Base-by-base conservation (phyloP, 2,329 filamentous ascomycete genomes). In the Cladosporium velox region DNA sequence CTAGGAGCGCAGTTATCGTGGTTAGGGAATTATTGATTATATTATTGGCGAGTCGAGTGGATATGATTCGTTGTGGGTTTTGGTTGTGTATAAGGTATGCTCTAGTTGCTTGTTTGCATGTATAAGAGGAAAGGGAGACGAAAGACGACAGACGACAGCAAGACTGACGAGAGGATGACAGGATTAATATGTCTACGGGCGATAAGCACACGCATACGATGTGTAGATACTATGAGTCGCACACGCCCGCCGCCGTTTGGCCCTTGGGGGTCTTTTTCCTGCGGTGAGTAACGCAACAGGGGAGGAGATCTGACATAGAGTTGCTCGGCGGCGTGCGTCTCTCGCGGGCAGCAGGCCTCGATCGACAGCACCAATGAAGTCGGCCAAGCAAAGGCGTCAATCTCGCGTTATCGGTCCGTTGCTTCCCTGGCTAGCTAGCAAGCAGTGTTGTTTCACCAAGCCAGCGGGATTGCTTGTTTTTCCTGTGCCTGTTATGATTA, bases 231-330 rank as follows among this genome's bases (percentile, higher is more conserved):
- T 54, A 63, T 63, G 60, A 58, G 55, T 58, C 55, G 55, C 52
- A 58, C 55, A 41, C 32, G 32, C 32, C 30, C 32, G 55, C 55
- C 28, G 28, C 51, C 52, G 52, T 55, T 55, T 11, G 3, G 14
- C 52, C 52, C 30, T 55, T 52, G 49, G n/a, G 49, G 8, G 2
- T 4, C 5, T 5, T 52, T 34, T 34, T 30, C 21, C 26, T 34
- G 55, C 60, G 60, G 60, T 63, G 60, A 63, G 60, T 63, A 41
- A 63, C 12, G 41, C 41, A 47, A 21, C 41, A 47, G 41, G 41
- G 41, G 41, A 47, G 41, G 49, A 32, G 60, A 63, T 54, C 47
- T 63, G 60, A 63, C 60, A 63, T 63, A 52, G 32, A 38, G 47
- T 54, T 41, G 32, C 60, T 54, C 60, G 60, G 60, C 60, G 60